Conservation (phyloP, 1,284 basidiomycete genomes). For the Termitomyces sp. region DNA sequence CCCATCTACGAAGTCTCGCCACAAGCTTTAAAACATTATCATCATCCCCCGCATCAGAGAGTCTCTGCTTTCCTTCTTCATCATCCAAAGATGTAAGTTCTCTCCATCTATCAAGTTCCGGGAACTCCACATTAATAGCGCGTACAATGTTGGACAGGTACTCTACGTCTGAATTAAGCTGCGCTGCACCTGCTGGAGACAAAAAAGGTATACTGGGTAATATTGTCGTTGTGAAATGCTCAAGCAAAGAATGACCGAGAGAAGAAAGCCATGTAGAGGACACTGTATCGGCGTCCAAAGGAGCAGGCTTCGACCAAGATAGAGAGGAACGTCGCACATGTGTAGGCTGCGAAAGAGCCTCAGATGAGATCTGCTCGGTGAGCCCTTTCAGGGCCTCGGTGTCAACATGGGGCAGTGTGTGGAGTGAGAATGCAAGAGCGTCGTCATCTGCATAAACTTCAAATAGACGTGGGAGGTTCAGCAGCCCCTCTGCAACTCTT, state of each 20-base stretch:
- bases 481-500: conserved; percentile 84
- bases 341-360: conserved; percentile 23
- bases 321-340: conserved; percentile 35
- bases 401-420: conserved; percentile 70
- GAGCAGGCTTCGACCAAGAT: conserved; percentile 28
- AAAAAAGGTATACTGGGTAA: conserved; percentile 61
- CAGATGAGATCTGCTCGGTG: conserved; percentile 32
- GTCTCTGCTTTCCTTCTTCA: conserved; percentile 42
- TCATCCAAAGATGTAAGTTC: conserved; percentile 57
- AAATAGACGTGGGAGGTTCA: conserved; percentile 91
- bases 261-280: conserved; percentile 88
- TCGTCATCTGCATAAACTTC: conserved; percentile 93
- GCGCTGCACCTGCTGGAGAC: conserved; percentile 65
- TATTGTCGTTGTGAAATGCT: conserved; percentile 63
- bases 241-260: conserved; percentile 75
- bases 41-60: conserved; percentile 28
- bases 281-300: conserved; percentile 67
- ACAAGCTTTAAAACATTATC: conserved; percentile 38
- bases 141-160: conserved; percentile 90
- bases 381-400: conserved; percentile 48
- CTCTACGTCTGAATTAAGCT: conserved; percentile 83
- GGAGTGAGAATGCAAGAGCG: conserved; percentile 84
- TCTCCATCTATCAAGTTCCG: conserved; percentile 72
- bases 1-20: conserved; percentile 53
- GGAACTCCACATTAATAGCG: conserved; percentile 83